phyloP scores from a whole-genome alignment of 768 basidiomycete genomes.

The Rhizopogon vinicolor region DNA sequence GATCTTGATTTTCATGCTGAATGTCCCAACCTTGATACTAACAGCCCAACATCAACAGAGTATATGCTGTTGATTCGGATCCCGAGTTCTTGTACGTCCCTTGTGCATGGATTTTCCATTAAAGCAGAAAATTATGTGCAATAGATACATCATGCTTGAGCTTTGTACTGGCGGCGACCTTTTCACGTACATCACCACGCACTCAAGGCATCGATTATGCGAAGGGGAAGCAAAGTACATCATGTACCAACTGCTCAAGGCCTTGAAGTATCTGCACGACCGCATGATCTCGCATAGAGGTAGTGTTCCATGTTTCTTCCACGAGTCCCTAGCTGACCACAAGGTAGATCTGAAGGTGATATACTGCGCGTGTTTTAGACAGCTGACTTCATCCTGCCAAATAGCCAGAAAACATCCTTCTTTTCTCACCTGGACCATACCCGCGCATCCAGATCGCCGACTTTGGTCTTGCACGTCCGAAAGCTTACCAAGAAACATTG shows the following conservation, averaged over 20 bases:
- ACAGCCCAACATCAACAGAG: constrained; percentile 79
- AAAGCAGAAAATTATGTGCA: not conserved
- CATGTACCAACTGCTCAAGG: constrained; percentile 74
- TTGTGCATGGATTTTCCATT: not conserved
- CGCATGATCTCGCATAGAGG: constrained; percentile 77
- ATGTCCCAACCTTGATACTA: not conserved
- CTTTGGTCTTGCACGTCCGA: constrained; percentile 79
- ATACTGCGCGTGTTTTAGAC: not conserved
- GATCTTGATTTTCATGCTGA: not conserved
- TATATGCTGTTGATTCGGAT: constrained; percentile 64
- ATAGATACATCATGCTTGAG: constrained; percentile 78
- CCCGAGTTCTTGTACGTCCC: constrained; percentile 51
- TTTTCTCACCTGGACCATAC: constrained; percentile 76
- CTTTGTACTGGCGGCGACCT: constrained; percentile 83
- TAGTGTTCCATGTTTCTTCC: constrained; percentile 23
- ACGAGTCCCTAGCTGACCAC: not conserved
- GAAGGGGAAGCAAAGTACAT: constrained; percentile 85
- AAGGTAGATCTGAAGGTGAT: constrained; percentile 61
- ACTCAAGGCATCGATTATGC: constrained; percentile 51
- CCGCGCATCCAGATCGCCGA: constrained; percentile 84
- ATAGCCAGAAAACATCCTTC: constrained; percentile 81
- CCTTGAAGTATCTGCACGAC: constrained; percentile 65
- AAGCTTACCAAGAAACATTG: constrained; percentile 76
- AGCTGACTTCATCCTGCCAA: not conserved
- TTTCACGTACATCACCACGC: constrained; percentile 77